These are phyloP conservation scores for Sapria himalayana DNA, from an alignment of 345 rosid genomes.

Conservation along the genomic window DNA sequence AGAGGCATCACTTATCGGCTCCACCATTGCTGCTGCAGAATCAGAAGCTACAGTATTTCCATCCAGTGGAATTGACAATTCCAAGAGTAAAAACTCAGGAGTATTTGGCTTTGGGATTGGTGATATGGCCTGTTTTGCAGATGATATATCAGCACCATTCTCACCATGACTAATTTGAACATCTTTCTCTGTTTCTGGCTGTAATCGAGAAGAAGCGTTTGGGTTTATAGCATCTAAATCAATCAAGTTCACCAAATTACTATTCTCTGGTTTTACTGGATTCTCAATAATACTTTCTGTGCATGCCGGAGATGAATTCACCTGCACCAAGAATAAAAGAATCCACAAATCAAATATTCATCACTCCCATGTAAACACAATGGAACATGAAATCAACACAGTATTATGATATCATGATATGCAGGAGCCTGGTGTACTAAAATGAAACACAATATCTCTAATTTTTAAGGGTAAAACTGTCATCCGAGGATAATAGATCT, in stretches of 20 bases:
- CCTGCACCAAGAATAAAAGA: slow-evolving; percentile 16
- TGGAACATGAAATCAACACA: background rate
- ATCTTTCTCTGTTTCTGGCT: slow-evolving; percentile 7
- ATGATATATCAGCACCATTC: slow-evolving; percentile 11
- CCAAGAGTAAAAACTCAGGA: slow-evolving; percentile 39
- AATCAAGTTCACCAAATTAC: slow-evolving; percentile 18
- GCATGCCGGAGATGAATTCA: slow-evolving; percentile 10
- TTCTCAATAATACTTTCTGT: slow-evolving; percentile 6
- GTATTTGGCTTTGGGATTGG: slow-evolving; percentile 22
- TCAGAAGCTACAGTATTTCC: slow-evolving; percentile 7
- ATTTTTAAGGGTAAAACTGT: too few species aligned
- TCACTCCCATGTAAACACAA: background rate
- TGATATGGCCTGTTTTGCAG: slow-evolving; percentile 11
- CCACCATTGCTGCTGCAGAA: slow-evolving; percentile 8
- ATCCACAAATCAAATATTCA: background rate
- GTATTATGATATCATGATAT: background rate
- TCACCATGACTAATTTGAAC: slow-evolving; percentile 11
- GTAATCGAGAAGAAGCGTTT: slow-evolving; percentile 10
- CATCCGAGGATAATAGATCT: too few species aligned
- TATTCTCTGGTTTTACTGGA: slow-evolving; percentile 9
- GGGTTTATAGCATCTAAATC: slow-evolving; percentile 12
- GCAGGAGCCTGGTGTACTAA: background rate
- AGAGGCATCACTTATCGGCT: slow-evolving; percentile 7
- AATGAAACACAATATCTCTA: slow-evolving; percentile 1
- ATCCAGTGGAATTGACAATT: slow-evolving; percentile 20